phyloP scores from a whole-genome alignment of 1,284 basidiomycete genomes.

The Ceratobasidium papillatum region DNA sequence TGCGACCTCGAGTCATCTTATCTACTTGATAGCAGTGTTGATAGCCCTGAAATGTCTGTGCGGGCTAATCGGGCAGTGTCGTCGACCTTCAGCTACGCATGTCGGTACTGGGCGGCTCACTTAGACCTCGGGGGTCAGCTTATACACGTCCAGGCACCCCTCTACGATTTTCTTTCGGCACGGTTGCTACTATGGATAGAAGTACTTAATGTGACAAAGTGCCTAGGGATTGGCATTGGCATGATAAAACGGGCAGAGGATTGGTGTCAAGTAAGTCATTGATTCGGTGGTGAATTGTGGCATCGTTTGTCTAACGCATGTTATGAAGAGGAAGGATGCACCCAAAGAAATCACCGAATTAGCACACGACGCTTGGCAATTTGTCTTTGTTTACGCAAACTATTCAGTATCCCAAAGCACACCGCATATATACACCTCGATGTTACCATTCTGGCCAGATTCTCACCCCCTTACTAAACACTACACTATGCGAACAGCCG shows the following conservation, averaged over 20 bases:
- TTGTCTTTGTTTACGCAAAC: neutral
- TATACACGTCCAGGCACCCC: neutral
- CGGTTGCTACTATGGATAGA: conserved; percentile 24
- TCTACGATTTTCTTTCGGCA: neutral
- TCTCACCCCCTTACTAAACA: neutral
- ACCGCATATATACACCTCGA: conserved; percentile 24
- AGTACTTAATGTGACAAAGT: conserved; percentile 4
- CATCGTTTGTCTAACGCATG: too few species aligned
- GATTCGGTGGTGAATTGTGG: too few species aligned
- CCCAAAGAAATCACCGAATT: neutral
- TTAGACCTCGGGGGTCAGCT: neutral
- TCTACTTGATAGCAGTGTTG: neutral
- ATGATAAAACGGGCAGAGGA: neutral
- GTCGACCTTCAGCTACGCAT: neutral
- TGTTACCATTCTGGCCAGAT: neutral
- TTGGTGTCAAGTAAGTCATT: neutral
- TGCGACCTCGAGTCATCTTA: neutral
- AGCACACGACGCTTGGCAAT: neutral
- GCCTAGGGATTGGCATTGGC: neutral
- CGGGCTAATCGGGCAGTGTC: too few species aligned
- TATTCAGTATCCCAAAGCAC: neutral
- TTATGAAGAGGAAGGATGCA: neutral
- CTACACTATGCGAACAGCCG: neutral
- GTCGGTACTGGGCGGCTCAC: conserved; percentile 4
- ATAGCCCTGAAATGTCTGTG: neutral